Conservation (phyloP, 202 grass and related monocot genomes). For the Zizania palustris region DNA sequence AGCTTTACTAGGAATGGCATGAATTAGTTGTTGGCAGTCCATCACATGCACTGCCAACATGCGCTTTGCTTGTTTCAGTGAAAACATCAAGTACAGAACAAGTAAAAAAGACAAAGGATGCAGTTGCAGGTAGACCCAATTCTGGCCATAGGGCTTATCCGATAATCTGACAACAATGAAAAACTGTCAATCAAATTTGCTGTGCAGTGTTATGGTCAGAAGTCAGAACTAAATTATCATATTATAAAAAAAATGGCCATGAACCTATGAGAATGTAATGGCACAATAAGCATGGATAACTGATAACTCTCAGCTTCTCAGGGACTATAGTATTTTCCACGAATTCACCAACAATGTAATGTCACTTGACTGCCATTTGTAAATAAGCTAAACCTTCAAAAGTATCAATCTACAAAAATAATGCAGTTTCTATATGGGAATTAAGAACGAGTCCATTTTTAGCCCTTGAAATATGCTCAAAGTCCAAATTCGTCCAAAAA, state of each 20-base stretch:
- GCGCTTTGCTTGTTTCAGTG: constrained; percentile 36
- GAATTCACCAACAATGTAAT: not conserved
- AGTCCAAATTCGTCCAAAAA: too few relatives aligned
- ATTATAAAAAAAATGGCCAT: not conserved
- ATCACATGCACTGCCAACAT: constrained; percentile 15
- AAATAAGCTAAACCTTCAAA: constrained; percentile 10
- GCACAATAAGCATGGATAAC: not conserved
- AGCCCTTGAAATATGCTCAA: too few relatives aligned
- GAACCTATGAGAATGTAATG: not conserved
- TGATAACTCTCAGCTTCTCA: not conserved
- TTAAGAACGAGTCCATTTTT: not conserved
- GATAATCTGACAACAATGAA: not conserved
- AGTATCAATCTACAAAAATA: not conserved
- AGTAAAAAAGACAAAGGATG: constrained; percentile 22
- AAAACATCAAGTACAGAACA: not conserved
- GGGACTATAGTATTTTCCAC: not conserved
- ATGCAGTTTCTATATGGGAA: constrained; percentile 2
- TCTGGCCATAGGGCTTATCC: not conserved
- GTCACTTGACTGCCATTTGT: not conserved
- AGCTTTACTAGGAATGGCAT: not conserved
- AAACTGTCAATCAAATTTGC: not conserved
- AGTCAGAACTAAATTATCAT: not conserved
- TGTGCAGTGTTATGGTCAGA: not conserved
- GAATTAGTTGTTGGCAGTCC: not conserved
- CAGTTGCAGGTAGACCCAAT: not conserved